Evolutionary conservation across 225 moss, liverwort and hornwort genomes (phyloP).

Genomic region (Marchantia paleacea): DNA sequence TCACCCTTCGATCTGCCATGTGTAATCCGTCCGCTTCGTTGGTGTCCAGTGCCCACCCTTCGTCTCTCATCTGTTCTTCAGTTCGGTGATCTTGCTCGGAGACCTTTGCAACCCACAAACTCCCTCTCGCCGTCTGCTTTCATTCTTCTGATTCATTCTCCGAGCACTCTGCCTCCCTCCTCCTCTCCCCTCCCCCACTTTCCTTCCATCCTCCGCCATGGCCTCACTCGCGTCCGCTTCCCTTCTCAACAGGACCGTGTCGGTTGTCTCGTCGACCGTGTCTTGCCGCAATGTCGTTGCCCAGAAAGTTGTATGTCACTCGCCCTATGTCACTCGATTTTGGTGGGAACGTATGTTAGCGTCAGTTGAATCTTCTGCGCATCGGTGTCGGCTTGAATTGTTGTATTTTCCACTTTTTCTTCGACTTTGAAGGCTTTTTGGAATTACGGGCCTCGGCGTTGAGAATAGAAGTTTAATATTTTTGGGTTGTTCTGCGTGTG

Average conservation of each 20-base stretch:
- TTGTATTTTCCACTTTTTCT: neutral
- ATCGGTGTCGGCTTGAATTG: neutral
- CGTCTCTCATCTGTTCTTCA: slow-evolving; percentile 9
- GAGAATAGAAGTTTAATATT: neutral
- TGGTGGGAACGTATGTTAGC: neutral
- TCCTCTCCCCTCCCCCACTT: neutral
- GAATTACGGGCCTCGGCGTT: neutral
- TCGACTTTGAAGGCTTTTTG: neutral
- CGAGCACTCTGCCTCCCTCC: neutral
- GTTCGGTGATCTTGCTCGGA: neutral
- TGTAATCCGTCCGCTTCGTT: neutral
- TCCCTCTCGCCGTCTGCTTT: neutral
- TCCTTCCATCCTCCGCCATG: slow-evolving; percentile 4
- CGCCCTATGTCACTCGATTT: neutral
- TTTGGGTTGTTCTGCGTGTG: neutral
- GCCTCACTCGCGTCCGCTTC: slow-evolving; percentile 14
- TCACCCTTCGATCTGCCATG: neutral
- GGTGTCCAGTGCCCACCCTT: neutral
- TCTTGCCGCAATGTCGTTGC: neutral
- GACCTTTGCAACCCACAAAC: neutral
- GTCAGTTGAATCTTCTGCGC: neutral
- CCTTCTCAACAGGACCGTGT: neutral
- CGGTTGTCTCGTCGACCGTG: neutral
- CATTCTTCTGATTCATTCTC: neutral
- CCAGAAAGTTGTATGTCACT: neutral